phyloP scores from a whole-genome alignment of 179 eudicot species.

The Heliamphora pulchella region DNA sequence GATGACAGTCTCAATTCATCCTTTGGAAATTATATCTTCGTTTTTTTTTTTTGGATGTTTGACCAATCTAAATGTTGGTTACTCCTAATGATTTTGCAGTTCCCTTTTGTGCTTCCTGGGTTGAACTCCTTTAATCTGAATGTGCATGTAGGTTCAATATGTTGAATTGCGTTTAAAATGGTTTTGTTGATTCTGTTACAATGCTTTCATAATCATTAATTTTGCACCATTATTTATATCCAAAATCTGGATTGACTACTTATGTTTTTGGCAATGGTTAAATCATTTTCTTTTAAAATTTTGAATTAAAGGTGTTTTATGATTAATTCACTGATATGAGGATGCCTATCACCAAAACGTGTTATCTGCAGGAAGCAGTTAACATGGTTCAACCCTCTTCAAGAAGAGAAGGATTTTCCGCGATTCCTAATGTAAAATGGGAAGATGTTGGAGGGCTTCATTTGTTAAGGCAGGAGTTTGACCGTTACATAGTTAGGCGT shows the following conservation, averaged over 20 bases:
- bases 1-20: not conserved
- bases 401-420: constrained; percentile 87
- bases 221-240: not conserved
- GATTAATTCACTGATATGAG: not conserved
- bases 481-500: constrained; percentile 53
- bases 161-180: not conserved
- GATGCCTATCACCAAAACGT: constrained; percentile 1
- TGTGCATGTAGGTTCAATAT: not conserved
- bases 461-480: constrained; percentile 56
- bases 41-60: too few species aligned
- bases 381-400: constrained; percentile 84
- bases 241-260: not conserved
- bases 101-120: not conserved
- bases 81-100: not conserved
- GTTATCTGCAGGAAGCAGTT: constrained; percentile 55
- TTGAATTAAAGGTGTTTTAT: not conserved
- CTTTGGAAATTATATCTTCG: not conserved
- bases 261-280: not conserved
- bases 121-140: not conserved
- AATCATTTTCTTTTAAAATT: too few species aligned
- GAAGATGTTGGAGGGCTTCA: constrained; percentile 87
- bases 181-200: not conserved
- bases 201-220: not conserved
- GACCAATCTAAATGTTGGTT: not conserved
- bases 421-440: constrained; percentile 73